phyloP scores from a whole-genome alignment of 495 filamentous ascomycete species.

The Penicillium simplicissimum region DNA sequence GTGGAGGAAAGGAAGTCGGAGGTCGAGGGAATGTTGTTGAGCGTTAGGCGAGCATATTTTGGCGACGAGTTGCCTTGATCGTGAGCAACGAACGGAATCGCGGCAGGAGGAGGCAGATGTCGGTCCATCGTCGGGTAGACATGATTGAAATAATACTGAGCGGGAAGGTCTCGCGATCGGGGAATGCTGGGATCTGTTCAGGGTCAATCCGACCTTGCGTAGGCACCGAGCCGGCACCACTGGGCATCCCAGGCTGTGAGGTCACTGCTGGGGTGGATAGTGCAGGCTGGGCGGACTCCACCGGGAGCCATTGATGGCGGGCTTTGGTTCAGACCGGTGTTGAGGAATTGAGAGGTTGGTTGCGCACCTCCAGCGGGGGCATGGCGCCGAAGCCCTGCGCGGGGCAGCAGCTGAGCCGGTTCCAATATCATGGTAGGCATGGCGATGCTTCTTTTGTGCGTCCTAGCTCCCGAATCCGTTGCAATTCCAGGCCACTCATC shows the following conservation, averaged over 20 bases:
- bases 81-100: constrained; percentile 85
- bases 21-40: constrained; percentile 87
- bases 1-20: constrained; percentile 78
- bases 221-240: constrained; percentile 46
- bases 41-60: constrained; percentile 84
- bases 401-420: constrained; percentile 40
- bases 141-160: constrained; percentile 81
- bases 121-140: constrained; percentile 93
- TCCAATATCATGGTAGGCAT: constrained; percentile 89
- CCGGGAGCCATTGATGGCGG: constrained; percentile 54
- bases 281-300: constrained; percentile 47
- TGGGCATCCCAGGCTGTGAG: constrained; percentile 52
- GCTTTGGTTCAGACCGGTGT: constrained; percentile 60
- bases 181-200: constrained; percentile 91
- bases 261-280: constrained; percentile 55
- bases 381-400: constrained; percentile 63
- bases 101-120: constrained; percentile 83
- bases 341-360: constrained; percentile 68
- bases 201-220: constrained; percentile 81
- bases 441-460: constrained; percentile 90
- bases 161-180: constrained; percentile 73
- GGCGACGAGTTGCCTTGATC: constrained; percentile 98
- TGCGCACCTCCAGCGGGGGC: constrained; percentile 49
- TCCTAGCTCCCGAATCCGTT: constrained; percentile 56
- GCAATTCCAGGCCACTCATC: constrained; percentile 81